A percentile compares a stretch with the other conserved stretches of the same genome.
Conservation (phyloP, 768 basidiomycete species). For the Agaricus blazei region DNA sequence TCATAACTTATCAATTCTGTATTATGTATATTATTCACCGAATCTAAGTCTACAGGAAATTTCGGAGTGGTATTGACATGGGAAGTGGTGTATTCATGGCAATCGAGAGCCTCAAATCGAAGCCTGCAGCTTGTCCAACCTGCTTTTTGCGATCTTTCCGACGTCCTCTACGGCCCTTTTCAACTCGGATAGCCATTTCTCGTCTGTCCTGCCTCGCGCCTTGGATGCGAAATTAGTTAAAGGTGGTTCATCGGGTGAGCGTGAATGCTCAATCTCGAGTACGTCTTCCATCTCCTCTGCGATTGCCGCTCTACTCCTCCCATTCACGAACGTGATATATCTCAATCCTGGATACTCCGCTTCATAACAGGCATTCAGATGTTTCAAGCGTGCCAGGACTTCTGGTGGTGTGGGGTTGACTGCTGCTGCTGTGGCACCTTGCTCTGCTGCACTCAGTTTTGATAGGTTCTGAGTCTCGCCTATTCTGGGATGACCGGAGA, state of each 20-base stretch:
- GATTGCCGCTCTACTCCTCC: conserved; percentile 65
- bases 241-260: conserved; percentile 37
- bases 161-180: conserved; percentile 70
- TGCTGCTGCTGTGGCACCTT: conserved; percentile 39
- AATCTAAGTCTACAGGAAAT: too few relatives aligned
- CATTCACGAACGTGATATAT: conserved; percentile 93
- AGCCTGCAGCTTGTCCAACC: conserved; percentile 44
- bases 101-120: conserved; percentile 11
- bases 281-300: conserved; percentile 75
- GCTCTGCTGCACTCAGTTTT: conserved; percentile 73
- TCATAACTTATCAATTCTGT: conserved; percentile 29
- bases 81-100: conserved; percentile 3
- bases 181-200: conserved; percentile 63
- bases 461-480: conserved; percentile 78
- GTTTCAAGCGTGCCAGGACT: conserved; percentile 64
- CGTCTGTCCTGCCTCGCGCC: conserved; percentile 28
- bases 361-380: conserved; percentile 80
- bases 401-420: conserved; percentile 60
- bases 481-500: conserved; percentile 85
- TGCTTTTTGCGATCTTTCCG: conserved; percentile 70
- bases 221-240: conserved; percentile 28
- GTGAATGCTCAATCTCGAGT: conserved; percentile 48
- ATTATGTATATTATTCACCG: too few relatives aligned
- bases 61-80: too few relatives aligned
- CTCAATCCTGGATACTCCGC: conserved; percentile 65